These are phyloP conservation scores for Argentina anserina DNA, from an alignment of 306 rosid genomes.

Conservation along the genomic window DNA sequence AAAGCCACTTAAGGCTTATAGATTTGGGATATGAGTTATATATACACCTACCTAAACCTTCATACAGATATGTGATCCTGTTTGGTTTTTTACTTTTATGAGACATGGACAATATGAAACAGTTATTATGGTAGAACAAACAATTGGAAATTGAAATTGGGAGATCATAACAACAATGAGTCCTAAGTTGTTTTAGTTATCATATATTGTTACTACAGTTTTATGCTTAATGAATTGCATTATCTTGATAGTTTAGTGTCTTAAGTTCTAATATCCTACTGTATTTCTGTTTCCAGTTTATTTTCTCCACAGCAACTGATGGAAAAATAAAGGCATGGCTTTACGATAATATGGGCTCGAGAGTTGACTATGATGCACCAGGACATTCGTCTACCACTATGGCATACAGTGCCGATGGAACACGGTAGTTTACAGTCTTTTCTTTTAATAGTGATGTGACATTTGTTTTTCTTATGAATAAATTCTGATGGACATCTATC, in stretches of 20 bases:
- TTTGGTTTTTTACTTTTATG: not conserved
- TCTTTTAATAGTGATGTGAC: not conserved
- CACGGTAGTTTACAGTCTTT: slow-evolving; percentile 48
- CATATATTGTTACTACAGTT: not conserved
- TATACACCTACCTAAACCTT: not conserved
- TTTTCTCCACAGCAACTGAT: slow-evolving; percentile 96
- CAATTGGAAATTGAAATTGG: not conserved
- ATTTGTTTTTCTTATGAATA: slow-evolving; percentile 6
- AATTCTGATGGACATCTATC: slow-evolving; percentile 16
- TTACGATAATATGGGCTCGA: slow-evolving; percentile 93
- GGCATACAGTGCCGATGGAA: slow-evolving; percentile 95
- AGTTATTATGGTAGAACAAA: not conserved
- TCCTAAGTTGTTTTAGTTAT: not conserved
- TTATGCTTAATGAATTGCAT: slow-evolving; percentile 8
- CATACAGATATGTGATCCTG: not conserved
- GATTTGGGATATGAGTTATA: not conserved
- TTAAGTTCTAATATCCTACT: slow-evolving; percentile 12
- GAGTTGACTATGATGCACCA: slow-evolving; percentile 98
- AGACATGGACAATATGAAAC: not conserved
- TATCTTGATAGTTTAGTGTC: slow-evolving; percentile 1
- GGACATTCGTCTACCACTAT: slow-evolving; percentile 93
- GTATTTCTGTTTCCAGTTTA: slow-evolving; percentile 52
- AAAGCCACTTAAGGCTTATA: slow-evolving; percentile 6
- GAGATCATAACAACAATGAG: not conserved
- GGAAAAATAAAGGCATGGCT: slow-evolving; percentile 99